Evolutionary conservation across 2,329 filamentous ascomycete species (phyloP), one percentile per base, ranked within the genome.

Genomic region (Aureobasidium sp.): DNA sequence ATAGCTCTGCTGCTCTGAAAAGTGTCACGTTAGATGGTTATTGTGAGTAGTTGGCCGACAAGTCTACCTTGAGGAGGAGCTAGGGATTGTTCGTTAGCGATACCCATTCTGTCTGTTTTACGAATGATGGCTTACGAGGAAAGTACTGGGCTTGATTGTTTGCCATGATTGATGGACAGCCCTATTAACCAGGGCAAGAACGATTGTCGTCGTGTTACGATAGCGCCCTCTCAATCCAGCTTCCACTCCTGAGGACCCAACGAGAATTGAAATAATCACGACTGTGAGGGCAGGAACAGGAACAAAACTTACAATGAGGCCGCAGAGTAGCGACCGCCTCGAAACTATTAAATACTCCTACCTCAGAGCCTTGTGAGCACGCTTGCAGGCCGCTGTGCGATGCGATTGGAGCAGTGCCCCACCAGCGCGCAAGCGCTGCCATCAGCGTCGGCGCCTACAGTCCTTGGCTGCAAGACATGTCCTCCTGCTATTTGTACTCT

Each of bases 131-230:
- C 70, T 66, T 64, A 72, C 70, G 70, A 63, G 69, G 68, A 53
- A 66, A 72, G 64, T 70, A 72, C 56, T 71, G 70, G 29, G 64
- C 63, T 52, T 68, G 66, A n/a, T 64, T 64, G 3, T 63, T 39
- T 14, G 61, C 27, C 61, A 63, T 63, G 33, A 52, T 54, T 29
- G 24, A 29, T 5, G 8, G 27, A n/a, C 19, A 29, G 31, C 19
- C 11, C 19, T 31, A 39, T 6, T n/a, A 15, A 27, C 35, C 1
- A 6, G 15, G 57, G 40, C 5, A 60, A 42, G 45, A 50, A 22
- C 44, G 33, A 27, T 14, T 27, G 9, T 12, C 6, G 4, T 15
- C 17, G 47, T 50, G 19, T 12, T 22, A 4, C 3, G 5, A 27
- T 27, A 19, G 42, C 29, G 11, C 54, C 19, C 24, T 33, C 42